Evolutionary conservation across 768 basidiomycete species (phyloP).

Genomic region (Tephrocybe sp.): DNA sequence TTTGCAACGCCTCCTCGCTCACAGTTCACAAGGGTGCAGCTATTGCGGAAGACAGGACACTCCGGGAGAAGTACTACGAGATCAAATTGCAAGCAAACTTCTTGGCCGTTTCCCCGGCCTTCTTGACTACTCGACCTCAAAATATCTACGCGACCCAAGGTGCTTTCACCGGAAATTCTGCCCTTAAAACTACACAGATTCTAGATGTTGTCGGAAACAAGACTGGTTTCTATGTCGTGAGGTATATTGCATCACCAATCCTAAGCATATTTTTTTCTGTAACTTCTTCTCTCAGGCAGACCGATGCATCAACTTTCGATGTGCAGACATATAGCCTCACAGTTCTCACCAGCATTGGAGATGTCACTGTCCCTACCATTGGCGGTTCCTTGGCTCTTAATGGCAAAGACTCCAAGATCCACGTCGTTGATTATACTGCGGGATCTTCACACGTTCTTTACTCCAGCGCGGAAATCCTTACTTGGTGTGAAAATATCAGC

Average conservation of each 20-base stretch:
- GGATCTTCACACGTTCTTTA: constrained; percentile 44
- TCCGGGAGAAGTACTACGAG: constrained; percentile 55
- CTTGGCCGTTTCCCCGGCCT: constrained; percentile 49
- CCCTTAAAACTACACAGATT: constrained; percentile 48
- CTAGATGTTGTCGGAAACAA: constrained; percentile 47
- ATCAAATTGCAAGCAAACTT: constrained; percentile 53
- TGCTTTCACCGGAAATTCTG: constrained; percentile 47
- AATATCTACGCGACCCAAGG: constrained; percentile 41
- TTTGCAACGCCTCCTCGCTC: background rate
- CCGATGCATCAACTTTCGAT: constrained; percentile 37
- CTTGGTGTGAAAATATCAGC: constrained; percentile 32
- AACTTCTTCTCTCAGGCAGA: constrained; percentile 27
- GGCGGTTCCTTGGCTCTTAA: constrained; percentile 43
- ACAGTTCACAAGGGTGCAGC: constrained; percentile 38
- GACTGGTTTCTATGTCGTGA: constrained; percentile 48
- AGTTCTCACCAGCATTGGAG: constrained; percentile 45
- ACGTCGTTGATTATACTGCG: constrained; percentile 48
- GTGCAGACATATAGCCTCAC: constrained; percentile 42
- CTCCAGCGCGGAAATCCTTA: constrained; percentile 49
- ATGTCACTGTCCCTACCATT: constrained; percentile 40
- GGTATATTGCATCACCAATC: constrained; percentile 20
- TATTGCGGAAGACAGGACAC: constrained; percentile 50
- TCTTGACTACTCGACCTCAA: constrained; percentile 44
- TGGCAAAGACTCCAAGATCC: constrained; percentile 54
- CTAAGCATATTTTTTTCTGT: background rate